These are phyloP conservation scores for Yueomyces sp. DNA, from an alignment of 805 yeast genomes.

Conservation along the genomic window DNA sequence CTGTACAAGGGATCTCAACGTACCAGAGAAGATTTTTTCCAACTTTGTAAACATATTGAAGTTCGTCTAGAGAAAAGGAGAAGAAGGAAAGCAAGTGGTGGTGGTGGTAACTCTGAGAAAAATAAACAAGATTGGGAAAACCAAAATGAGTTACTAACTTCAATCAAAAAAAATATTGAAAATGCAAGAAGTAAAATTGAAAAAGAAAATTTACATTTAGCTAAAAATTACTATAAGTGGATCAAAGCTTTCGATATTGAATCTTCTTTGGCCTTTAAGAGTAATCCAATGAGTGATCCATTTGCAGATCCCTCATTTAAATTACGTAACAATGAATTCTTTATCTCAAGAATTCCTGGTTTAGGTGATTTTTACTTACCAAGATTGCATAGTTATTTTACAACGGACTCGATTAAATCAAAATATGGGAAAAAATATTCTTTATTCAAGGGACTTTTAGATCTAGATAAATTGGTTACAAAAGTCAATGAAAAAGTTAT, in stretches of 20 bases:
- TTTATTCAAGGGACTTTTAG: slow-evolving; percentile 5
- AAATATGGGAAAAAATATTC: not conserved
- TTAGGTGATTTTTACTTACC: slow-evolving; percentile 20
- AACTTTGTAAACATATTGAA: slow-evolving; percentile 9
- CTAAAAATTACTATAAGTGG: slow-evolving; percentile 10
- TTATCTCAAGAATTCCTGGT: slow-evolving; percentile 15
- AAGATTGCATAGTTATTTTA: slow-evolving; percentile 12
- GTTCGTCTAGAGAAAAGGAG: slow-evolving; percentile 10
- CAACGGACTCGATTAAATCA: not conserved
- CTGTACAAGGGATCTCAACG: slow-evolving; percentile 9
- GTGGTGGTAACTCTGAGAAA: not conserved
- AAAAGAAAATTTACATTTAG: slow-evolving; percentile 1
- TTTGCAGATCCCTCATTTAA: slow-evolving; percentile 14
- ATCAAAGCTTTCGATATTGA: slow-evolving; percentile 11
- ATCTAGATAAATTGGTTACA: slow-evolving; percentile 4
- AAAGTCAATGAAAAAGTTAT: slow-evolving; percentile 6
- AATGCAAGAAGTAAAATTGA: slow-evolving; percentile 3
- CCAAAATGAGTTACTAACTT: slow-evolving; percentile 6
- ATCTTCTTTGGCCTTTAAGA: slow-evolving; percentile 1
- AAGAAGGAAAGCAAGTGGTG: not conserved
- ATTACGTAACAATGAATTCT: slow-evolving; percentile 14
- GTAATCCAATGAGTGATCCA: slow-evolving; percentile 14
- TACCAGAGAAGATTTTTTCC: slow-evolving; percentile 7
- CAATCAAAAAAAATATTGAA: slow-evolving; percentile 5
- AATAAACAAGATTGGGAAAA: slow-evolving; percentile 5